Conservation (phyloP, 2,329 filamentous ascomycete genomes). For the Paramyrothecium roridum region DNA sequence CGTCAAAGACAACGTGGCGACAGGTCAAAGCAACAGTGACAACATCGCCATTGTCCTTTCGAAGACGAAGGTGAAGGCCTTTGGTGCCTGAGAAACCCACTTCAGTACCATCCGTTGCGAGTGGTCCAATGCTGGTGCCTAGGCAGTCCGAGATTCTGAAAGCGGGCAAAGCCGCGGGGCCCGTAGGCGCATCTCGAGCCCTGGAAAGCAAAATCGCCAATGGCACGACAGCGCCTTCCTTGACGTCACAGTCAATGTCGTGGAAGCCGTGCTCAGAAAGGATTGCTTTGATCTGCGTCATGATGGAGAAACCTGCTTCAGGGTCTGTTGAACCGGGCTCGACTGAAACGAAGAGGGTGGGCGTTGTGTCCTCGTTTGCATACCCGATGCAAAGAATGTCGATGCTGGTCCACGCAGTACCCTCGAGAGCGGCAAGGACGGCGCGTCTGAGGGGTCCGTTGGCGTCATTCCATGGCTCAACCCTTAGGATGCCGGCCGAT, state of each 20-base stretch:
- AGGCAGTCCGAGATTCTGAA: neutral
- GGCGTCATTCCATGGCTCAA: conserved; percentile 4
- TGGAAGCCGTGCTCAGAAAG: too few species aligned
- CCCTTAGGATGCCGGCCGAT: neutral
- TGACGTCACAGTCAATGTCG: too few species aligned
- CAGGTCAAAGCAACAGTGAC: conserved; percentile 3
- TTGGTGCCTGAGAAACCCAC: conserved; percentile 1
- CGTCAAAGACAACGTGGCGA: conserved; percentile 5
- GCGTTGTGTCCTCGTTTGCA: too few species aligned
- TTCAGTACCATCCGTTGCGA: neutral
- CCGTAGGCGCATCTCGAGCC: too few species aligned
- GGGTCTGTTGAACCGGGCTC: too few species aligned
- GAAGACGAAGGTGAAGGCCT: conserved; percentile 4
- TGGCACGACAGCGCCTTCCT: too few species aligned
- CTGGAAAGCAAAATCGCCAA: too few species aligned
- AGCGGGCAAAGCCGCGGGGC: too few species aligned
- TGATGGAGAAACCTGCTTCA: too few species aligned
- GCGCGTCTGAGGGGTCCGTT: conserved; percentile 1
- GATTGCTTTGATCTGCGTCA: too few species aligned
- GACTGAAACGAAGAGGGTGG: too few species aligned
- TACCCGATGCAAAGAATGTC: conserved; percentile 5
- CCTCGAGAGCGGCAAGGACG: conserved; percentile 1
- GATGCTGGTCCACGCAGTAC: conserved; percentile 1
- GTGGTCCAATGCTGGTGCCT: conserved; percentile 1
- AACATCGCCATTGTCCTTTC: neutral